A percentile compares a stretch with the other conserved stretches of the same genome.
phyloP scores from a whole-genome alignment of 2,329 filamentous ascomycete genomes.

The Aotearoamyces nothofagi region DNA sequence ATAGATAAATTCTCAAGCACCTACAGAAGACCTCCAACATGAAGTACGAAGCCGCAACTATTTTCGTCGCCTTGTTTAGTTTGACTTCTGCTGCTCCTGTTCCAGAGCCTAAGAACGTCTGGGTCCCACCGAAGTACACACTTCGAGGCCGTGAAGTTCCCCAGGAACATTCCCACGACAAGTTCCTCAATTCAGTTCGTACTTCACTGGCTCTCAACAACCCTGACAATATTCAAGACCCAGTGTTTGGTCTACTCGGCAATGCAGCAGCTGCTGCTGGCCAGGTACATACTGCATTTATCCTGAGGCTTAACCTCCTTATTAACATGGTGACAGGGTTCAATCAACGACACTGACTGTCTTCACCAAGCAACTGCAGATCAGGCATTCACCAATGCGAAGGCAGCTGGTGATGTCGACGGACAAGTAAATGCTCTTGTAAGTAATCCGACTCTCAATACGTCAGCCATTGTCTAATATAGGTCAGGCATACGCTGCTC shows the following conservation, averaged over 20 bases:
- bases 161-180: conserved; percentile 39
- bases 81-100: conserved; percentile 16
- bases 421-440: conserved; percentile 37
- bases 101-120: conserved; percentile 10
- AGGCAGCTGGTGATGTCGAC: conserved; percentile 34
- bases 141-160: conserved; percentile 31
- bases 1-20: conserved; percentile 4
- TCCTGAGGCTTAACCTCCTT: too few relatives aligned
- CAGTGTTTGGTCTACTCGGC: conserved; percentile 36
- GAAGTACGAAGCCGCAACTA: conserved; percentile 18
- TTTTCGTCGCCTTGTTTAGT: conserved; percentile 16
- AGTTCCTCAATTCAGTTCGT: conserved; percentile 29
- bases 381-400: conserved; percentile 45
- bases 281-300: conserved; percentile 5
- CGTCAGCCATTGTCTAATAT: too few relatives aligned
- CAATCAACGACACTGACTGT: conserved; percentile 36
- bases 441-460: too few relatives aligned
- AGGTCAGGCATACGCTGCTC: conserved; percentile 25
- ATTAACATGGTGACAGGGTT: too few relatives aligned
- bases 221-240: conserved; percentile 29
- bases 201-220: conserved; percentile 30
- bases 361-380: conserved; percentile 43
- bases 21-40: conserved; percentile 13
- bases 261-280: conserved; percentile 32
- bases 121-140: conserved; percentile 15